phyloP scores from a whole-genome alignment of 352 stramenopile species.

The Hyaloperonospora brassicae region DNA sequence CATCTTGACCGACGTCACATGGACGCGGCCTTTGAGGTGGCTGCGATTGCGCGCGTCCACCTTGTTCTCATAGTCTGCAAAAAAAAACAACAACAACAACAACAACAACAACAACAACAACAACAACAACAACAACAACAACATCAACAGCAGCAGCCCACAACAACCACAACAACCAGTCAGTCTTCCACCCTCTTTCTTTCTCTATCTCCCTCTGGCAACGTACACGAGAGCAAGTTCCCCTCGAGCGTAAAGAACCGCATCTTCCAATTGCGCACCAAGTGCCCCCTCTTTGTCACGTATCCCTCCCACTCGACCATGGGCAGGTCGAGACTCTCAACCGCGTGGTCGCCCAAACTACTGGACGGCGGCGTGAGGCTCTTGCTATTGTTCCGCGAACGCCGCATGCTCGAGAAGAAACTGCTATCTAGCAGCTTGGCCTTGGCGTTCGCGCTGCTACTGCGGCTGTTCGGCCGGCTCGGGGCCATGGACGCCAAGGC shows the following conservation, averaged over 20 bases:
- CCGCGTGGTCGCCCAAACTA: constrained; percentile 36
- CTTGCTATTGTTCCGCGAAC: constrained; percentile 35
- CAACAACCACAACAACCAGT: too few species aligned
- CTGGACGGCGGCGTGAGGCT: constrained; percentile 10
- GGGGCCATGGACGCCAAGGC: constrained; percentile 41
- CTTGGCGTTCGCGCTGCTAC: constrained; percentile 38
- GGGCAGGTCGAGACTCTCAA: constrained; percentile 79
- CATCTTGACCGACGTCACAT: constrained; percentile 63
- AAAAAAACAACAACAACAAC: background rate
- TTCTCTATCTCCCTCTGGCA: background rate
- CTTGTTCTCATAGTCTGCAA: constrained; percentile 86
- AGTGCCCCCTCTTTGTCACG: constrained; percentile 82
- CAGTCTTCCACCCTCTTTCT: background rate
- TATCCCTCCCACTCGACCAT: constrained; percentile 87
- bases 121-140: background rate
- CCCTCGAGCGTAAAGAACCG: constrained; percentile 84
- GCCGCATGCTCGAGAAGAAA: constrained; percentile 53
- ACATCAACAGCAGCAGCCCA: background rate
- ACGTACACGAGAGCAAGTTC: constrained; percentile 76
- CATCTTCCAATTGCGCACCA: constrained; percentile 86
- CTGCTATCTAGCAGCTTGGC: constrained; percentile 19
- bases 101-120: background rate
- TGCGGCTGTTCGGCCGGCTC: constrained; percentile 32
- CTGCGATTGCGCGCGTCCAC: constrained; percentile 80
- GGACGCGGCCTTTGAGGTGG: constrained; percentile 79